A percentile compares a stretch with the other conserved stretches of the same genome.
phyloP scores from a whole-genome alignment of 768 basidiomycete species.

The Collybia mongolica region DNA sequence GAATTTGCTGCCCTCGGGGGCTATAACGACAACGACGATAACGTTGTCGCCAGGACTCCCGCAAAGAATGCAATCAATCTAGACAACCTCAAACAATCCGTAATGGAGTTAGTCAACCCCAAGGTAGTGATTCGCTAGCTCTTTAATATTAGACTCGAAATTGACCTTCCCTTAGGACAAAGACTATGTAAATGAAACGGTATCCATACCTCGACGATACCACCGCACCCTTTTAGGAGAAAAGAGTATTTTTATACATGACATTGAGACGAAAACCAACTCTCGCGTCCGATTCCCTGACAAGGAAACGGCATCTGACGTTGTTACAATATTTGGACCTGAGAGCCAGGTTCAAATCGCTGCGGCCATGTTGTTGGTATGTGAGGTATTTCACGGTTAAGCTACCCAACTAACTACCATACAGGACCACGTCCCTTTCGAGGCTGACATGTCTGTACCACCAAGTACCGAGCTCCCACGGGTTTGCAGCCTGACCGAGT shows the following conservation, averaged over 20 bases:
- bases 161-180: constrained; percentile 64
- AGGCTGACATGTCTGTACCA: constrained; percentile 92
- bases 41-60: constrained; percentile 96
- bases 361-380: constrained; percentile 89
- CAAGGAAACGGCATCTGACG: constrained; percentile 91
- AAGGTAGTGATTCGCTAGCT: constrained; percentile 57
- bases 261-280: constrained; percentile 96
- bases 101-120: constrained; percentile 97
- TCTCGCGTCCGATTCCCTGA: constrained; percentile 90
- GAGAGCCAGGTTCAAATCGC: constrained; percentile 97
- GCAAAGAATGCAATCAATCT: constrained; percentile 96
- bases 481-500: constrained; percentile 78
- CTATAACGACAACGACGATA: constrained; percentile 97
- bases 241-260: constrained; percentile 95
- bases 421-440: constrained; percentile 95
- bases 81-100: constrained; percentile 91
- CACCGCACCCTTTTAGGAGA: constrained; percentile 94
- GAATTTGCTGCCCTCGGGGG: constrained; percentile 95
- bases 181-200: constrained; percentile 92
- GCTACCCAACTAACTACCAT: constrained; percentile 6
- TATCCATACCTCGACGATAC: constrained; percentile 91
- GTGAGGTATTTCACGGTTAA: constrained; percentile 20
- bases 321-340: constrained; percentile 95
- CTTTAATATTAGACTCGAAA: no score
- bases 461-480: constrained; percentile 77